phyloP scores from a whole-genome alignment of 129 eudicot species.

The Dittrichia graveolens region DNA sequence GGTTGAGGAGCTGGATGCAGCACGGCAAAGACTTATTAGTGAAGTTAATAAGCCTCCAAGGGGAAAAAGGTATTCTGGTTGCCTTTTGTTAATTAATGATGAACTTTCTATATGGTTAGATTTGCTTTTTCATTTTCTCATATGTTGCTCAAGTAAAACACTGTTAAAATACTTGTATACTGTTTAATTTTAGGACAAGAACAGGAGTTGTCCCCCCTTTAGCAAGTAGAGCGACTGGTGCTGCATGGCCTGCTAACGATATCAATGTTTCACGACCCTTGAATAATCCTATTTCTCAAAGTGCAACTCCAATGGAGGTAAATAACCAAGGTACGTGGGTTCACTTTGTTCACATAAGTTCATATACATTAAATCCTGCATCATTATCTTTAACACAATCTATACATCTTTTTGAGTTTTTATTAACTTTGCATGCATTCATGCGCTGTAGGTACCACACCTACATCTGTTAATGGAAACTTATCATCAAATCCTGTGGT shows the following conservation, averaged over 20 bases:
- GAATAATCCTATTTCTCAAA: conserved; percentile 30
- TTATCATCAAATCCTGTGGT: conserved; percentile 29
- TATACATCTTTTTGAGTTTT: neutral
- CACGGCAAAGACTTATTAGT: conserved; percentile 71
- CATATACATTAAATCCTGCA: neutral
- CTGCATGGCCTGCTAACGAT: conserved; percentile 73
- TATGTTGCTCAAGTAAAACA: neutral
- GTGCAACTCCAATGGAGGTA: conserved; percentile 41
- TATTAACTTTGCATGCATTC: conserved; percentile 9
- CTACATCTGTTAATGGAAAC: conserved; percentile 33
- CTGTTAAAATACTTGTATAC: no score
- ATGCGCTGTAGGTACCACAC: conserved; percentile 39
- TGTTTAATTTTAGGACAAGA: conserved; percentile 51
- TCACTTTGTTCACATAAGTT: neutral
- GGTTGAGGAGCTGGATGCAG: conserved; percentile 84
- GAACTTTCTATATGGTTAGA: neutral
- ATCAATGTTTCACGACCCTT: conserved; percentile 30
- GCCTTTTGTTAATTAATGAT: neutral
- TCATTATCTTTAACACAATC: conserved; percentile 7
- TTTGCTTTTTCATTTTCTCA: neutral
- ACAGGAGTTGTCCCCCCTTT: conserved; percentile 65
- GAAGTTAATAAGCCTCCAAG: conserved; percentile 97
- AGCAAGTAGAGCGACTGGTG: conserved; percentile 78
- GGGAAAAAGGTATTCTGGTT: conserved; percentile 70
- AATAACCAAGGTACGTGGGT: conserved; percentile 52